A percentile compares a stretch with the other conserved stretches of the same genome.
Conservation (phyloP, 225 moss, liverwort and hornwort species). For the Ulota crispa region DNA sequence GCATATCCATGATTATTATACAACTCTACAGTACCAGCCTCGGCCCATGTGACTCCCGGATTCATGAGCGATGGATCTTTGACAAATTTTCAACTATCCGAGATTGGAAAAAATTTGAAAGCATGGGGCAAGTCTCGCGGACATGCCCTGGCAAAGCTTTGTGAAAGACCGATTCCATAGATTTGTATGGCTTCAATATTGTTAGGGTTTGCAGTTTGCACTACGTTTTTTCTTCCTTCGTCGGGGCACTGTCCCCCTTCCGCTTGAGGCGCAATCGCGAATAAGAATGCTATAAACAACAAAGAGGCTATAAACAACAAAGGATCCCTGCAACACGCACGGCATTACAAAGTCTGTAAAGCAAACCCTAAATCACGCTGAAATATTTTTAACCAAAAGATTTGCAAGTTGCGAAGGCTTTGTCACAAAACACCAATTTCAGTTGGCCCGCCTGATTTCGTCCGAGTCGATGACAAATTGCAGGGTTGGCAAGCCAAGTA, state of each 20-base stretch:
- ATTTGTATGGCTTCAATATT: not conserved
- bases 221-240: not conserved
- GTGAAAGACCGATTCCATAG: not conserved
- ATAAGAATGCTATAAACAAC: no score
- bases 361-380: not conserved
- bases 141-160: no score
- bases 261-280: not conserved
- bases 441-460: not conserved
- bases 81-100: not conserved
- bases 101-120: not conserved
- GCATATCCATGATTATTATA: not conserved
- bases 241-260: not conserved
- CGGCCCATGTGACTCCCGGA: not conserved
- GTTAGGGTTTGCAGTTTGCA: not conserved
- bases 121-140: no score
- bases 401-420: not conserved
- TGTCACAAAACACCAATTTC: not conserved
- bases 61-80: not conserved
- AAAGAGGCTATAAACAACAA: not conserved
- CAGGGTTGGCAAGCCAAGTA: not conserved
- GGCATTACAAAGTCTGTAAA: not conserved
- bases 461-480: not conserved
- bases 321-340: not conserved
- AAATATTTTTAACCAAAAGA: no score
- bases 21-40: not conserved